Conservation (phyloP, 441 rosid genomes). For the Eruca vesicaria region DNA sequence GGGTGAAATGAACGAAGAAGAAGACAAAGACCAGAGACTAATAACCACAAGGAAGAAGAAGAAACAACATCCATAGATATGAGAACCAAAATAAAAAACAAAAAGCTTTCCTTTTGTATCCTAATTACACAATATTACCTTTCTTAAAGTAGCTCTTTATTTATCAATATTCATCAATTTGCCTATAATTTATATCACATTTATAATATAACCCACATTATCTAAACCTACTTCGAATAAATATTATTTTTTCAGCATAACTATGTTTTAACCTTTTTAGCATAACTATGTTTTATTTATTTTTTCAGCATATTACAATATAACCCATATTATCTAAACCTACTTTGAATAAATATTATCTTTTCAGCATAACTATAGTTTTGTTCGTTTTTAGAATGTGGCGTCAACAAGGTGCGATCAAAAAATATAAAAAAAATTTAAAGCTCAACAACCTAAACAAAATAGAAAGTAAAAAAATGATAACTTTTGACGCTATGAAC, state of each 20-base stretch:
- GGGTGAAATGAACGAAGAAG: slow-evolving; percentile 32
- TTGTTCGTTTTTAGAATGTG: too few relatives aligned
- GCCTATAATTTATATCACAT: not conserved
- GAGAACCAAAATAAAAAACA: not conserved
- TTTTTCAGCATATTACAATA: too few relatives aligned
- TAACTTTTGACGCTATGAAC: too few relatives aligned
- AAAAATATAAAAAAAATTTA: too few relatives aligned
- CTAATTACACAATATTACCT: not conserved
- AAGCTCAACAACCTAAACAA: too few relatives aligned
- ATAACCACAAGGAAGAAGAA: slow-evolving; percentile 11
- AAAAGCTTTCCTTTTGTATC: slow-evolving; percentile 13
- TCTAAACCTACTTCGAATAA: not conserved
- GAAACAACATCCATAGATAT: slow-evolving; percentile 31
- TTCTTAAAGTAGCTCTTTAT: not conserved
- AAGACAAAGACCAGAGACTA: slow-evolving; percentile 23
- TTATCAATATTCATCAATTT: not conserved
- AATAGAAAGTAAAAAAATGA: too few relatives aligned
- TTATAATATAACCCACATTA: not conserved
- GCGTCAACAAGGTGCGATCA: too few relatives aligned
- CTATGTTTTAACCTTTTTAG: too few relatives aligned
- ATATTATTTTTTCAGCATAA: not conserved
- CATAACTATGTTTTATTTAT: too few relatives aligned
- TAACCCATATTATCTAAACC: not conserved
- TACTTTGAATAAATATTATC: not conserved
- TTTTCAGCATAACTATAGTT: too few relatives aligned